These are phyloP conservation scores for Durotheca rogersii DNA, from an alignment of 495 filamentous ascomycete genomes.

Conservation along the genomic window DNA sequence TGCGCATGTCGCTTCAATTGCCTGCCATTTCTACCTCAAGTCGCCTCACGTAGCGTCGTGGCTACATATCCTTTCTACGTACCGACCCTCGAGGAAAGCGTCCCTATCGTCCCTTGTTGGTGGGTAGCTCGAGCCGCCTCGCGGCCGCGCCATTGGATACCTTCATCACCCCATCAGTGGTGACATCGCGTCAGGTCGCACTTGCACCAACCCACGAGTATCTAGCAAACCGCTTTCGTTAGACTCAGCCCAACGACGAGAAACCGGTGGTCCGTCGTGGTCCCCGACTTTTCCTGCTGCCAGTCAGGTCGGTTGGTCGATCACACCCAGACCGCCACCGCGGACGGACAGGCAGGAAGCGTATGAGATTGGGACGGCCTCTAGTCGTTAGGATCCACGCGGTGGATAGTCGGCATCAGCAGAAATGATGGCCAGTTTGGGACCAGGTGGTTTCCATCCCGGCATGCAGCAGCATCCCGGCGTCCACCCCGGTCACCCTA, in stretches of 20 bases:
- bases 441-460: slow-evolving; percentile 64
- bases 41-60: slow-evolving; percentile 11
- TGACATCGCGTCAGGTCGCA: slow-evolving; percentile 17
- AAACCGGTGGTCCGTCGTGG: not conserved
- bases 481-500: slow-evolving; percentile 75
- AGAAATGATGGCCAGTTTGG: slow-evolving; percentile 70
- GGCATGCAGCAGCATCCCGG: slow-evolving; percentile 72
- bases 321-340: slow-evolving; percentile 17
- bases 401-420: slow-evolving; percentile 49
- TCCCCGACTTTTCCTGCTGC: not conserved
- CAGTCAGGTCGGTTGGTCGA: slow-evolving; percentile 12
- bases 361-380: slow-evolving; percentile 47
- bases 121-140: not conserved
- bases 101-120: not conserved
- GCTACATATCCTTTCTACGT: not conserved
- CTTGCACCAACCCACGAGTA: not conserved
- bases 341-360: slow-evolving; percentile 19
- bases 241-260: no score
- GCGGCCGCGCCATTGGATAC: not conserved
- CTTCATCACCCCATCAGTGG: slow-evolving; percentile 6
- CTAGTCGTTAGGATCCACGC: slow-evolving; percentile 50
- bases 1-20: slow-evolving; percentile 16
- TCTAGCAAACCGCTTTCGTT: no score
- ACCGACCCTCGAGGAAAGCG: slow-evolving; percentile 1
- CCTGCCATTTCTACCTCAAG: slow-evolving; percentile 6